These are phyloP conservation scores for Ganoderma multipileum DNA, from an alignment of 1,284 basidiomycete species.

Conservation along the genomic window DNA sequence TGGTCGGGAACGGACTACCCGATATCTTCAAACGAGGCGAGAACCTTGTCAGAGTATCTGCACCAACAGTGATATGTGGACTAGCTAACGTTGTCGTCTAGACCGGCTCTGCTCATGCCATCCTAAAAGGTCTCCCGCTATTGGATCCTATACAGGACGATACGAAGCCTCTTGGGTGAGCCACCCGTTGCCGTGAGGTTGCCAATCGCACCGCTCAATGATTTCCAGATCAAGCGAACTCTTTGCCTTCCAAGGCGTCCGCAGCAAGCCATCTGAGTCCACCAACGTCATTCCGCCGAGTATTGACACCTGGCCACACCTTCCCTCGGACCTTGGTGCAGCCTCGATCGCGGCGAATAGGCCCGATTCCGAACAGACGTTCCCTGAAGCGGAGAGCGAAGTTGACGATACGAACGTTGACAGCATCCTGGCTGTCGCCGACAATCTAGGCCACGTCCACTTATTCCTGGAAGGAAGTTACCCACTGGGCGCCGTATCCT, in stretches of 20 bases:
- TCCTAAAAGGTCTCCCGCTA: constrained; percentile 70
- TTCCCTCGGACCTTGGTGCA: constrained; percentile 58
- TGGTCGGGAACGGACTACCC: constrained; percentile 56
- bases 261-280: constrained; percentile 53
- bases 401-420: constrained; percentile 62
- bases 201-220: neutral
- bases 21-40: constrained; percentile 77
- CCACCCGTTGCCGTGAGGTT: constrained; percentile 2
- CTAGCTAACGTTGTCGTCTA: constrained; percentile 38
- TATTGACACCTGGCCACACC: constrained; percentile 72
- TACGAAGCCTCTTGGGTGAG: constrained; percentile 66
- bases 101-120: constrained; percentile 79
- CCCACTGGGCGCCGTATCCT: constrained; percentile 67
- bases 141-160: constrained; percentile 74
- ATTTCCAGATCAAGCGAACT: constrained; percentile 68
- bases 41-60: constrained; percentile 57
- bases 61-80: neutral
- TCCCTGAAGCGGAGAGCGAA: constrained; percentile 51
- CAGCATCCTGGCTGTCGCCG: constrained; percentile 68
- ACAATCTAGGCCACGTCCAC: constrained; percentile 62
- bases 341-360: constrained; percentile 60
- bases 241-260: constrained; percentile 77
- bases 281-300: constrained; percentile 56
- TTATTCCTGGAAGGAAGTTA: constrained; percentile 83
- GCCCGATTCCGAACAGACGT: constrained; percentile 44